Evolutionary conservation across 257 asterid genomes (phyloP).

Genomic region (Solanum bulbocastanum): DNA sequence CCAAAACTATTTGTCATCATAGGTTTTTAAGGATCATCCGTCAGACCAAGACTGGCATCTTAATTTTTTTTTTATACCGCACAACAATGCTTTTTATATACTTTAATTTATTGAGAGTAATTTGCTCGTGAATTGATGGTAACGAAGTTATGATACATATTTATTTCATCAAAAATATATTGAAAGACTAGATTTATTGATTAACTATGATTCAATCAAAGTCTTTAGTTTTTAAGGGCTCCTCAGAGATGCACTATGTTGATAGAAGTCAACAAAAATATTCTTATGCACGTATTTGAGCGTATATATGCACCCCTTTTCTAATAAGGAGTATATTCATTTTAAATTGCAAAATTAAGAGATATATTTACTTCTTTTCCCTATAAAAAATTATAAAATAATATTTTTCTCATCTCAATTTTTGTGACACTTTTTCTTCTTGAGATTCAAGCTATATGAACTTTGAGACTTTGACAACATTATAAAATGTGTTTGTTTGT

Average conservation of each 20-base stretch:
- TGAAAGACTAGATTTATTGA: not conserved
- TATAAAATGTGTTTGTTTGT: no score
- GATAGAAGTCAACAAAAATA: not conserved
- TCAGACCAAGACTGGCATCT: no score
- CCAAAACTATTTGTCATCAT: no score
- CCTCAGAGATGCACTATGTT: not conserved
- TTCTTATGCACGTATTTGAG: not conserved
- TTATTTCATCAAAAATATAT: no score
- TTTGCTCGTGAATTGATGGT: not conserved
- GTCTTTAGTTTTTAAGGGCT: no score
- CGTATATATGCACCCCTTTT: no score
- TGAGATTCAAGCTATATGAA: no score
- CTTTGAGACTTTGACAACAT: not conserved
- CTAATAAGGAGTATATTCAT: not conserved
- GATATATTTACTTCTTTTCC: no score
- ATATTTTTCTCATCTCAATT: no score
- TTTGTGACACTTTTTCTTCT: not conserved
- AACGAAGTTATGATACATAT: not conserved
- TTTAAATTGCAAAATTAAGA: rapidly evolving
- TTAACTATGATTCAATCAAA: not conserved
- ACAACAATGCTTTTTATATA: not conserved
- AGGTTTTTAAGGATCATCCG: no score
- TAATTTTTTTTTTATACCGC: not conserved
- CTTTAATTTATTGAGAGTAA: not conserved
- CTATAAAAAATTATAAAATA: no score